Conservation (phyloP, 202 grass and related monocot genomes). For the Carex sylvatica region DNA sequence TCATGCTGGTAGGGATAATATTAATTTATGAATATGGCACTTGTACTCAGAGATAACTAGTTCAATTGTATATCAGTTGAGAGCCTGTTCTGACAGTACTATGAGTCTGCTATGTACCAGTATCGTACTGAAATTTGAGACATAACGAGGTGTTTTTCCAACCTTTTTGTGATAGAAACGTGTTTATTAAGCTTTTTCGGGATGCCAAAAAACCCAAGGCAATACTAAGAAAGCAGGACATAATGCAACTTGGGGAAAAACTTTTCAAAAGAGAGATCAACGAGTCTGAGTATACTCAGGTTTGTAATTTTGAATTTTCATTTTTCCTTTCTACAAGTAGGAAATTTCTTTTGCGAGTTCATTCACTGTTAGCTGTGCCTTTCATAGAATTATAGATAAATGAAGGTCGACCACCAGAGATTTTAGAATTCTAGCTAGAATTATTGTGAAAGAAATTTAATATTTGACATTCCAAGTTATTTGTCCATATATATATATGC, state of each 20-base stretch:
- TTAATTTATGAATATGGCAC: background rate
- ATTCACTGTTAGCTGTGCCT: background rate
- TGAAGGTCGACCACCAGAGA: background rate
- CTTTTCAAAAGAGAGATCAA: constrained; percentile 21
- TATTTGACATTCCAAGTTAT: background rate
- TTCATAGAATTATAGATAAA: background rate
- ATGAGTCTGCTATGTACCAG: background rate
- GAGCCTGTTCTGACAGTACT: background rate
- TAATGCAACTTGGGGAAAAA: background rate
- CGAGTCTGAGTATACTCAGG: constrained; percentile 29
- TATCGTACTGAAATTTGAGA: background rate
- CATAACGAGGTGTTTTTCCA: background rate
- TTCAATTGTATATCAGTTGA: background rate
- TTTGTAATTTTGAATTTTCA: constrained; percentile 10
- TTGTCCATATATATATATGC: background rate
- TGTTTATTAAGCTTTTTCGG: constrained; percentile 20
- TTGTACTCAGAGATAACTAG: background rate
- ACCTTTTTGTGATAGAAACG: constrained; percentile 18
- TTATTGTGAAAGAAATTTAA: background rate
- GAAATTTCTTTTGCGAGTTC: background rate
- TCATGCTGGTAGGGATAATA: background rate
- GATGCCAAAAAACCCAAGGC: background rate
- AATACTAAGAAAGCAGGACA: constrained; percentile 24
- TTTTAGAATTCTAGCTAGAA: background rate
- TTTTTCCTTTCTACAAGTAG: background rate